phyloP scores from a whole-genome alignment of 257 asterid species.

The Nicotiana attenuata region DNA sequence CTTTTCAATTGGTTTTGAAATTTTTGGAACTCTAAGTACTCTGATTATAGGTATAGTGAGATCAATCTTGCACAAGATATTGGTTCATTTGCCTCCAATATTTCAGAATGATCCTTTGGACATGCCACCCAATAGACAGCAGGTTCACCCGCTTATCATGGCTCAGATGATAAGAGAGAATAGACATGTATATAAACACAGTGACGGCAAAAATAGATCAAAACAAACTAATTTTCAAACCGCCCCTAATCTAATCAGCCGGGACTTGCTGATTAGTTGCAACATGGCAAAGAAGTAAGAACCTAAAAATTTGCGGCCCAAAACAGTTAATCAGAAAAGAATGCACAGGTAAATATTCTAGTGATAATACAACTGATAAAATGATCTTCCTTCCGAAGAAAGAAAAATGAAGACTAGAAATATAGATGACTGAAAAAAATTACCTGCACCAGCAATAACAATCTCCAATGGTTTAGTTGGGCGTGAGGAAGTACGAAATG shows the following conservation, averaged over 20 bases:
- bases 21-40: neutral
- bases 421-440: neutral
- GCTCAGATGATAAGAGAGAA: neutral
- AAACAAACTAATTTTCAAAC: neutral
- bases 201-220: neutral
- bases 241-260: neutral
- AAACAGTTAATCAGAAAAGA: neutral
- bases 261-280: neutral
- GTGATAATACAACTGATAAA: neutral
- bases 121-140: neutral
- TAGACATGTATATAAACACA: neutral
- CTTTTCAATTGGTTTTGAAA: neutral
- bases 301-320: neutral
- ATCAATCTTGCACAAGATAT: neutral
- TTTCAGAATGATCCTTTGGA: neutral
- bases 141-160: neutral
- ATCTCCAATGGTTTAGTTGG: slow-evolving; percentile 78
- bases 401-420: neutral
- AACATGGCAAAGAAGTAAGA: neutral
- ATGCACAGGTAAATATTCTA: neutral
- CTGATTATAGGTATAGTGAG: neutral
- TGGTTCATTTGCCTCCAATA: neutral
- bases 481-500: slow-evolving; percentile 54
- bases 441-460: slow-evolving; percentile 97
- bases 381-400: neutral